These are phyloP conservation scores for Cynanchum wilfordii DNA, from an alignment of 257 asterid genomes.

Conservation along the genomic window DNA sequence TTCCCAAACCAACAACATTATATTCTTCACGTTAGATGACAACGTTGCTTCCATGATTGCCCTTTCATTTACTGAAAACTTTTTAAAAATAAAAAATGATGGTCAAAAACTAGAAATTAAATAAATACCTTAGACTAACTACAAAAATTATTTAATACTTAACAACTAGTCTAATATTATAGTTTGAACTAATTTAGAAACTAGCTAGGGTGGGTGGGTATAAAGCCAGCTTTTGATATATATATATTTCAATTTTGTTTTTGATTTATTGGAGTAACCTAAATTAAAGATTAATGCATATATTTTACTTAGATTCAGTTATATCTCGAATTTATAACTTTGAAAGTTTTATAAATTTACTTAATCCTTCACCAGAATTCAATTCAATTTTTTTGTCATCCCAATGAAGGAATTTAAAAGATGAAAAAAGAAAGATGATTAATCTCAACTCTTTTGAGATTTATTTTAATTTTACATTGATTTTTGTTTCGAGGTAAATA, in stretches of 20 bases:
- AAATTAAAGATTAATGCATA: too few species aligned
- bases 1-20: conserved; percentile 20
- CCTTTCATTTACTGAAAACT: neutral
- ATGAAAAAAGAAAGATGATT: neutral
- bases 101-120: neutral
- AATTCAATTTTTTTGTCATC: neutral
- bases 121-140: conserved; percentile 3
- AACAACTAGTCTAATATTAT: neutral
- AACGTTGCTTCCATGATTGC: conserved; percentile 16
- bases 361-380: too few species aligned
- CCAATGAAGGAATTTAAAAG: neutral
- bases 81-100: neutral
- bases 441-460: neutral
- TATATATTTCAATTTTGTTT: too few species aligned
- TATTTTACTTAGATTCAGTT: too few species aligned
- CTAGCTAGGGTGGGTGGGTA: too few species aligned
- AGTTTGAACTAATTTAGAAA: too few species aligned
- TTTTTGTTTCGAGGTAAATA: neutral
- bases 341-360: too few species aligned
- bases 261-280: too few species aligned
- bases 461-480: conserved; percentile 3
- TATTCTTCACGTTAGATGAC: conserved; percentile 13
- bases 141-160: conserved; percentile 3
- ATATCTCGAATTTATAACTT: too few species aligned
- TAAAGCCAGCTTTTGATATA: too few species aligned